Conservation (phyloP, 495 filamentous ascomycete genomes). For the Daldinia concentrica region DNA sequence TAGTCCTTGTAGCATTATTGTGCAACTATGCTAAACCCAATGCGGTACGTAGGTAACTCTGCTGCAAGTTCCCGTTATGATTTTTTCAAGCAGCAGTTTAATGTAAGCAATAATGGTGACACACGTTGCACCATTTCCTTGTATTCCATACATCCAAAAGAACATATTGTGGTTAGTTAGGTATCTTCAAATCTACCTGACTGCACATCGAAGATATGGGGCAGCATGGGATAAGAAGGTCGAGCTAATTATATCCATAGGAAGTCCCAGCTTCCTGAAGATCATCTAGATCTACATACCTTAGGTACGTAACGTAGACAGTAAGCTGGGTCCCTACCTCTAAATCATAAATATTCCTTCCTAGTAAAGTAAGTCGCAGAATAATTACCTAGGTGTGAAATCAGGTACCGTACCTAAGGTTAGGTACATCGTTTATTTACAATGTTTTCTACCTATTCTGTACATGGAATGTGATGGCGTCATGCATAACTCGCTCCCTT, state of each 20-base stretch:
- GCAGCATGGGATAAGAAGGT: slow-evolving; percentile 5
- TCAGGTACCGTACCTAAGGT: background rate
- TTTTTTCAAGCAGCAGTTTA: slow-evolving; percentile 10
- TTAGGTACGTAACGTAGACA: background rate
- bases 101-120: slow-evolving; percentile 1
- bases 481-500: background rate
- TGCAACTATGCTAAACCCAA: background rate
- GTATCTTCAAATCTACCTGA: background rate
- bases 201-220: background rate
- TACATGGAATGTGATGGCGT: background rate
- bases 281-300: slow-evolving; percentile 3
- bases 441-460: background rate
- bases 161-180: no score
- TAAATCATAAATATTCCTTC: background rate
- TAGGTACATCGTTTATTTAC: background rate
- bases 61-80: slow-evolving; percentile 27
- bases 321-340: background rate
- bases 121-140: slow-evolving; percentile 28
- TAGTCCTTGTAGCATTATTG: background rate
- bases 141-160: background rate
- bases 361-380: background rate
- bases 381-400: background rate
- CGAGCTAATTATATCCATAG: slow-evolving; percentile 3
- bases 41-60: background rate
- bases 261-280: background rate